Base-by-base conservation (phyloP, 345 rosid genomes). In the Excoecaria cochinchinensis region DNA sequence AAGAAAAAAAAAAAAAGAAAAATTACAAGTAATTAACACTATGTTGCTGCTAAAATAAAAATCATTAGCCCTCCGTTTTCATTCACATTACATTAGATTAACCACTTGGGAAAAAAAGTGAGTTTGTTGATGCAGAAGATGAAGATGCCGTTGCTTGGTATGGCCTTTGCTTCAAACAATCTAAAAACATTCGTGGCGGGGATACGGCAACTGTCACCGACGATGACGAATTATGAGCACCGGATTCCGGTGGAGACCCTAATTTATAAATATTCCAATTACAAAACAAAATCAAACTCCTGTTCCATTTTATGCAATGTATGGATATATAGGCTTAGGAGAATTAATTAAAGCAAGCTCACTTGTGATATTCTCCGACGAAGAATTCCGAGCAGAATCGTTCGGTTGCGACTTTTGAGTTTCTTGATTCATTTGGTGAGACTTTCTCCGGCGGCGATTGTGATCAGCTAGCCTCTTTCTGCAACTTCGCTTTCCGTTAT, bases 401-500 rank as follows among this genome's bases (percentile, higher is more conserved):
- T 8, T 6, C 13, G 48, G 78, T 47, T 65, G 82, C 1, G 87
- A 70, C 78, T 86, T 91, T 69, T 59, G 83, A 50, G 70, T 76
- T 17, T 90, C 94, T 56, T 75, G 88, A 73, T 60, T 77, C 0
- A 67, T 78, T 36, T 82, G 88, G 72, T 85, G 88, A 67, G 97
- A 91, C 76, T 95, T 95, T 79, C 98, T 81, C 76, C 99, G 81
- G 39, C 99, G 90, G 7, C 99, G 94, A 70, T 95, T 95, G 82
- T 95, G 99, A 88, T 93, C 99, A 1, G 99, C 99, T 71, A 95
- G 76, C 74, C 99, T 81, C 79, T 89, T 93, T 70, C 99, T 83
- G 86, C 99, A 95, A 85, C 99, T 95, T 46, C 99, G 93, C 81
- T 95, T 95, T 24, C 99, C 99, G 61, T 95, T 95, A 78, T 95